A percentile compares a stretch with the other conserved stretches of the same genome.
Conservation (phyloP, 306 rosid species). For the Gastrolobium villosum region DNA sequence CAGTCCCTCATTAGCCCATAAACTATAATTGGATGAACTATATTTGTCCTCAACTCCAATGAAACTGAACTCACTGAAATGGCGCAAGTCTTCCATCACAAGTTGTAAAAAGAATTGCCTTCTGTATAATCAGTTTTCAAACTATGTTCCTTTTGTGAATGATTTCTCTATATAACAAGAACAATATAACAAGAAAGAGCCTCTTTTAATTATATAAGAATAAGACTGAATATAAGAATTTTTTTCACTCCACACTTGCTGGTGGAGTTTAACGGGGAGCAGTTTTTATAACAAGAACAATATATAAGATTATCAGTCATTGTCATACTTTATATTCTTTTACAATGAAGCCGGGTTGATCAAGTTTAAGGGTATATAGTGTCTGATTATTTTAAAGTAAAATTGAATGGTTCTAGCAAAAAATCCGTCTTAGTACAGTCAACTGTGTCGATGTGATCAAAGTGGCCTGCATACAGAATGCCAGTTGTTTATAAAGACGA, state of each 20-base stretch:
- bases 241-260: no score
- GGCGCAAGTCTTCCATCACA: conserved; percentile 50
- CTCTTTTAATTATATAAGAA: no score
- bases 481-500: neutral
- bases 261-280: no score
- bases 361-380: conserved; percentile 2
- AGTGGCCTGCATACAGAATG: conserved; percentile 45
- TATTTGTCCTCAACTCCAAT: conserved; percentile 45
- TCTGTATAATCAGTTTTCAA: conserved; percentile 5
- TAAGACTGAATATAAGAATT: no score
- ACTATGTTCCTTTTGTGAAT: neutral
- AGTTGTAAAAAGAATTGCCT: conserved; percentile 24
- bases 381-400: neutral
- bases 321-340: conserved; percentile 3
- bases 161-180: conserved; percentile 14
- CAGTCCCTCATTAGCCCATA: conserved; percentile 38
- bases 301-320: neutral
- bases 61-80: conserved; percentile 45
- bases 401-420: conserved; percentile 38
- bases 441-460: conserved; percentile 49
- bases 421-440: conserved; percentile 30
- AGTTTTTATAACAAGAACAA: conserved; percentile 19
- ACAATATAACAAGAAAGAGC: no score
- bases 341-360: neutral
- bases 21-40: conserved; percentile 44